A percentile compares a stretch with the other conserved stretches of the same genome.
Evolutionary conservation across 1,284 basidiomycete species (phyloP).

Genomic region (Sporisorium sorghi): DNA sequence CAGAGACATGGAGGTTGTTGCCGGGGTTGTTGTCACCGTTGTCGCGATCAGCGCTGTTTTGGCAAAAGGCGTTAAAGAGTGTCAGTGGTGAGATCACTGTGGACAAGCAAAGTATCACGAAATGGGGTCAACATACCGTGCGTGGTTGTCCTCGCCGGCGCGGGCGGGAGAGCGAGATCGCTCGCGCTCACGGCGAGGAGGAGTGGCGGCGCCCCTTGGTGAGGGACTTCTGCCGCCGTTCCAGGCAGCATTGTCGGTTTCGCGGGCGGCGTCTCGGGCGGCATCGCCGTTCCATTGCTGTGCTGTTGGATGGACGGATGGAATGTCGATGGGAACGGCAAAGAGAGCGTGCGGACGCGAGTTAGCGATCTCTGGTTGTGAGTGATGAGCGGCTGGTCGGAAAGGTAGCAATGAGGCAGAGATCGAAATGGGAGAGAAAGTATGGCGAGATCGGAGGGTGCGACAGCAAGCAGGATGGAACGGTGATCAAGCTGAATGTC

Average conservation of each 20-base stretch:
- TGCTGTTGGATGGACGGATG: conserved; percentile 30
- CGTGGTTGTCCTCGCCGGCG: conserved; percentile 40
- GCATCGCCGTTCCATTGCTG: conserved; percentile 58
- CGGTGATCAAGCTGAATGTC: neutral
- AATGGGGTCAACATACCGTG: conserved; percentile 38
- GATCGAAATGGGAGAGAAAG: conserved; percentile 3
- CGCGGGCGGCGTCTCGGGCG: conserved; percentile 54
- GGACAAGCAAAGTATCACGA: too few species aligned
- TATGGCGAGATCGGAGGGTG: neutral
- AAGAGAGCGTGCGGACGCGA: conserved; percentile 25
- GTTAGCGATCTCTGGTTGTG: conserved; percentile 26
- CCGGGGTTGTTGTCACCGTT: conserved; percentile 80
- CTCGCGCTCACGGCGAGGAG: conserved; percentile 57
- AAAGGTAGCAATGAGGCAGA: neutral
- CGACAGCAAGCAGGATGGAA: neutral
- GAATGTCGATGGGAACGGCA: conserved; percentile 34
- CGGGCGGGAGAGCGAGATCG: conserved; percentile 46
- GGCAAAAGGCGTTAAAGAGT: neutral
- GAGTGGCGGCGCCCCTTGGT: conserved; percentile 47
- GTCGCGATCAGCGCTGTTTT: conserved; percentile 58
- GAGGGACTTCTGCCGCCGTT: conserved; percentile 51
- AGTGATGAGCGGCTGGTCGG: conserved; percentile 11
- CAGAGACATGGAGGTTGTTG: conserved; percentile 95
- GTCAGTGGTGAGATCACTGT: neutral
- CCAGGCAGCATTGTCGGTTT: conserved; percentile 49